Evolutionary conservation across 345 rosid species (phyloP).

Genomic region (Aquilaria malaccensis): DNA sequence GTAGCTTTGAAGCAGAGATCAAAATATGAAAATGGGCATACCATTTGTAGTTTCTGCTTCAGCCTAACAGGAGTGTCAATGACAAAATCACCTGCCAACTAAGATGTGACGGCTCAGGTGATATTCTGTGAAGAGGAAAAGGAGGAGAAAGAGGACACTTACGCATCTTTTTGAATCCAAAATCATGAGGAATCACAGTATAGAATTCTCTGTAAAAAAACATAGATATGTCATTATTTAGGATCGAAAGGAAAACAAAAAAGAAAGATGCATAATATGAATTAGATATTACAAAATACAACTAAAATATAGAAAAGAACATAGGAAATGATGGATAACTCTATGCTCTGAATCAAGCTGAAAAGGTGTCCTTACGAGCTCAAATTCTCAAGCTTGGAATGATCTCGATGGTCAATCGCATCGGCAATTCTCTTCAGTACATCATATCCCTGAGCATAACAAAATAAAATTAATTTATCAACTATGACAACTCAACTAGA

Average conservation of each 20-base stretch:
- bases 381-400: constrained; percentile 54
- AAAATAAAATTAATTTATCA: constrained; percentile 12
- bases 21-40: constrained; percentile 18
- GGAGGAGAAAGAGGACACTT: constrained; percentile 29
- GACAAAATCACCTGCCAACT: constrained; percentile 62
- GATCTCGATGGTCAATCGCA: constrained; percentile 38
- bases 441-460: constrained; percentile 65
- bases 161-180: constrained; percentile 85
- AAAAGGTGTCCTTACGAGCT: constrained; percentile 51
- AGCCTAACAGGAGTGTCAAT: constrained; percentile 82
- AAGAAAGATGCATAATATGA: background rate
- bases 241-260: background rate
- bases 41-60: constrained; percentile 83
- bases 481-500: background rate
- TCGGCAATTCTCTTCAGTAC: constrained; percentile 71
- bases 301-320: background rate
- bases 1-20: too few relatives aligned
- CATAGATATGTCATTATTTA: too few relatives aligned
- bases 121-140: background rate
- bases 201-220: constrained; percentile 71
- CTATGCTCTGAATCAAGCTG: too few relatives aligned
- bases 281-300: background rate
- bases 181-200: constrained; percentile 84
- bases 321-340: too few relatives aligned
- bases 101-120: background rate